Conservation (phyloP, 2,329 filamentous ascomycete genomes). For the Iodosphaeria phyllophila region DNA sequence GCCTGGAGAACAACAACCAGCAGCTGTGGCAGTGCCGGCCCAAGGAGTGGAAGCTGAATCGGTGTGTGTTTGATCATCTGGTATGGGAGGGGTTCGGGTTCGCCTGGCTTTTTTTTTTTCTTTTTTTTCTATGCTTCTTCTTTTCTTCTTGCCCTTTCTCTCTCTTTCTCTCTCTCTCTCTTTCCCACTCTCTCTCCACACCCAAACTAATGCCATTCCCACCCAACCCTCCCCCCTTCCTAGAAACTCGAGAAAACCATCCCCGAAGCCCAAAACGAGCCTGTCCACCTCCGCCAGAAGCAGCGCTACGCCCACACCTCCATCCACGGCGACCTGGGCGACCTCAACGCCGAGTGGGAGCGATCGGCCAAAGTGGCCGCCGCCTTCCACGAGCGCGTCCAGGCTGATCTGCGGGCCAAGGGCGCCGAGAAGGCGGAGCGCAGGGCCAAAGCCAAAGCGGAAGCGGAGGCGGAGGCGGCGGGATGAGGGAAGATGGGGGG, state of each 20-base stretch:
- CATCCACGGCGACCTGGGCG: conserved; percentile 15
- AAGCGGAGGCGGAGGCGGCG: no score
- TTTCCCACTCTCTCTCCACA: no score
- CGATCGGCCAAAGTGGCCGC: conserved; percentile 12
- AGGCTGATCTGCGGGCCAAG: no score
- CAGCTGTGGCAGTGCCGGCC: conserved; percentile 90
- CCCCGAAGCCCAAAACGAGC: conserved; percentile 52
- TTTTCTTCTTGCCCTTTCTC: no score
- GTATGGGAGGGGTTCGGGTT: no score
- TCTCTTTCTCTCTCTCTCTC: no score
- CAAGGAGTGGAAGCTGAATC: conserved; percentile 77
- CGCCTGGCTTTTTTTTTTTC: no score
- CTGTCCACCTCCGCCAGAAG: conserved; percentile 52
- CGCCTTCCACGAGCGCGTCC: conserved; percentile 12
- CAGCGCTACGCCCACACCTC: conserved; percentile 41
- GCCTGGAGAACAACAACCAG: conserved; percentile 94
- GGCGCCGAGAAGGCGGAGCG: no score
- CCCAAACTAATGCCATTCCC: conserved; percentile 3
- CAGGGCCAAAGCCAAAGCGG: no score
- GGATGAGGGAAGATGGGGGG: no score
- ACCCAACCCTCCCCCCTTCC: no score
- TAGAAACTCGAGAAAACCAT: conserved; percentile 71
- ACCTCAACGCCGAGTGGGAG: no score
- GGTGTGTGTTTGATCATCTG: conserved; percentile 89
- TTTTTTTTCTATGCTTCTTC: background rate